phyloP scores from a whole-genome alignment of 2,329 filamentous ascomycete species.

The Stagonosporopsis chrysanthemi region DNA sequence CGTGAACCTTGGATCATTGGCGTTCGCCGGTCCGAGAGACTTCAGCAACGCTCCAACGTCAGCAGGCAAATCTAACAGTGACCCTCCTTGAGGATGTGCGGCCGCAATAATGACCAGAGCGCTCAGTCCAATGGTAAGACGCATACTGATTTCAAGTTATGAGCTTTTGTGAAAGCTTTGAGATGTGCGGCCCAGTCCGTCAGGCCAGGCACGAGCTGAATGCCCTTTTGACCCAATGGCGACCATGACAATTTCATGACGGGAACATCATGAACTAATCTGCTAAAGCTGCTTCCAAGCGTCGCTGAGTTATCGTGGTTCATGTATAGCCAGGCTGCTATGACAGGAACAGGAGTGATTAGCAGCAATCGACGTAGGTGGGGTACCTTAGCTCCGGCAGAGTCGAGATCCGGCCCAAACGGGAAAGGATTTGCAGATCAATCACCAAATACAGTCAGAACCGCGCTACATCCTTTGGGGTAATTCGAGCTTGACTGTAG shows the following conservation, averaged over 20 bases:
- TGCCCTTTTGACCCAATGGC: constrained; percentile 11
- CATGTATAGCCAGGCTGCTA: constrained; percentile 3
- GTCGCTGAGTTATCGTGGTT: neutral
- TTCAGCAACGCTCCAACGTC: constrained; percentile 19
- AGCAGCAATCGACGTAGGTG: constrained; percentile 1
- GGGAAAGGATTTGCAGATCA: constrained; percentile 1
- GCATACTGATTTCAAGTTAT: constrained; percentile 1
- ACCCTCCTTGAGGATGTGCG: constrained; percentile 11
- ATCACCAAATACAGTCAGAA: neutral
- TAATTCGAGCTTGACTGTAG: constrained; percentile 1
- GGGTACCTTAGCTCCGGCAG: constrained; percentile 5
- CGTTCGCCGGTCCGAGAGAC: constrained; percentile 18
- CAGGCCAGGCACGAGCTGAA: neutral
- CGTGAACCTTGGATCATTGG: constrained; percentile 24
- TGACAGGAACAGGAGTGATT: constrained; percentile 14
- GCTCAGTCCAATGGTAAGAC: neutral
- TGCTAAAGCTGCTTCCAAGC: neutral
- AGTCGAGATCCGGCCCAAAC: constrained; percentile 8
- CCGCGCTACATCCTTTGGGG: constrained; percentile 6
- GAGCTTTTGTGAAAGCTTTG: neutral
- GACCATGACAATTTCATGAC: constrained; percentile 11
- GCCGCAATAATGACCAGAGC: neutral
- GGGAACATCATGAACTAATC: neutral
- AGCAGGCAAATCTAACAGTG: constrained; percentile 18
- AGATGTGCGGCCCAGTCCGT: neutral